Evolutionary conservation across 495 filamentous ascomycete genomes (phyloP), one percentile per base, ranked within the genome.

Genomic region (Friedmanniomyces endolithicus): DNA sequence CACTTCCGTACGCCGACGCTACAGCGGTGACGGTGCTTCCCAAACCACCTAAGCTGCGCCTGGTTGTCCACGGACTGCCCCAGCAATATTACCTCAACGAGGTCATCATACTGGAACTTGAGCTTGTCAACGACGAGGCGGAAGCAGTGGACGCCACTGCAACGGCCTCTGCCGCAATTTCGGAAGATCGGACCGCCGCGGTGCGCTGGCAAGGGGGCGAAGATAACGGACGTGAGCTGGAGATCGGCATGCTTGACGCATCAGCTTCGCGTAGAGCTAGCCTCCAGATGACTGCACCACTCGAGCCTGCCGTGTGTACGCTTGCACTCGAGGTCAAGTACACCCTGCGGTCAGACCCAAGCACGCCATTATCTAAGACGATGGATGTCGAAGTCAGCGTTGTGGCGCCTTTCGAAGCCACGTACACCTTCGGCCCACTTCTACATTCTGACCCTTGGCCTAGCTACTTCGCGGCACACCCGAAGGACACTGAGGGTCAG

Each of bases 41-140:
- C 4, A 85, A 92, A 64, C 92, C 92, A 39, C 92, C 92, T 0
- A 97, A 96, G 65, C 82, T 99, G 69, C 79, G 85, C 56, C 77
- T 97, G 33, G 74, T 71, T 24, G 67, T 85, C 20, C 71, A 76
- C 1, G 75, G 79, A 44, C 68, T 84, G 44, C 72, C 73, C 52
- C 72, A 79, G 22, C 79, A 84, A 31, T 94, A 92, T 67, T 97
- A 94, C 63, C 83, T 83, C 1, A 83, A 90, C 63, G 92, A 99
- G 68, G 64, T 69, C 1, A 75, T 95, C 39, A 62, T 63, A 9
- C 67, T 97, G 43, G 71, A 74, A 16, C 73, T 97, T 35, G 76
- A 83, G 25, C 71, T 95, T 17, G 61, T 78, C 22, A 99, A 99
- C 53, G 82, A 82, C 55, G 92, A 99, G 70, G 87, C 89, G 11